A percentile compares a stretch with the other conserved stretches of the same genome.
Conservation (phyloP, 176 grass and related monocot species). For the Zoysia pacifica region DNA sequence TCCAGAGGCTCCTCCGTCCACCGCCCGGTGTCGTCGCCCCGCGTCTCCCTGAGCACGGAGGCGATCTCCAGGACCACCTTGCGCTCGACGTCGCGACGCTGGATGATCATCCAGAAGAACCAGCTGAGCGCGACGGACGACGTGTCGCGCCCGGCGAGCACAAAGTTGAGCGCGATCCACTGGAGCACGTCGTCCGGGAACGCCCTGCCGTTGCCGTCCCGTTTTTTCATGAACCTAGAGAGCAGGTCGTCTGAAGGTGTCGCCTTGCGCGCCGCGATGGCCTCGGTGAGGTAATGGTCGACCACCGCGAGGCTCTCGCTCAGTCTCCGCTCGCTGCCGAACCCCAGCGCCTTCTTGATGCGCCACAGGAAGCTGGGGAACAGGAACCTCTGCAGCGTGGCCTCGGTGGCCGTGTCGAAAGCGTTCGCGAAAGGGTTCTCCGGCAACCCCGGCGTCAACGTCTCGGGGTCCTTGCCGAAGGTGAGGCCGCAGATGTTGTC, state of each 20-base stretch:
- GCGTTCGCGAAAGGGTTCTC: conserved; percentile 81
- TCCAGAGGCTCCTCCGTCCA: conserved; percentile 70
- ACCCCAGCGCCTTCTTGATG: conserved; percentile 76
- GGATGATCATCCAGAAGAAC: conserved; percentile 93
- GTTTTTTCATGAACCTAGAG: conserved; percentile 93
- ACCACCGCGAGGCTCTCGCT: conserved; percentile 75
- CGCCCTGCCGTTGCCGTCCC: conserved; percentile 59
- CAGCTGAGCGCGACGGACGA: conserved; percentile 95
- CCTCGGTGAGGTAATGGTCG: conserved; percentile 72
- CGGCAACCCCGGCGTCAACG: conserved; percentile 59
- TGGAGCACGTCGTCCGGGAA: conserved; percentile 82
- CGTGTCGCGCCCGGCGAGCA: conserved; percentile 92
- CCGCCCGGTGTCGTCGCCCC: conserved; percentile 56
- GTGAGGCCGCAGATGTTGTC: conserved; percentile 98
- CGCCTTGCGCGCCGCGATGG: conserved; percentile 69
- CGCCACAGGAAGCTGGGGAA: conserved; percentile 85
- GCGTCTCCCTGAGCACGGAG: conserved; percentile 65
- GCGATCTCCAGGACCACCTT: conserved; percentile 71
- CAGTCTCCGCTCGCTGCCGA: conserved; percentile 80
- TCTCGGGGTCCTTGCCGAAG: conserved; percentile 93
- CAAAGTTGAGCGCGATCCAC: conserved; percentile 94
- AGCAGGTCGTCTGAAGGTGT: conserved; percentile 82
- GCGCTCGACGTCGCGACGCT: conserved; percentile 66
- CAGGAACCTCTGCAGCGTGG: conserved; percentile 79
- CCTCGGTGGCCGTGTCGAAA: conserved; percentile 81